These are phyloP conservation scores for Fusarium humuli DNA, from an alignment of 2,329 filamentous ascomycete species.

Conservation along the genomic window DNA sequence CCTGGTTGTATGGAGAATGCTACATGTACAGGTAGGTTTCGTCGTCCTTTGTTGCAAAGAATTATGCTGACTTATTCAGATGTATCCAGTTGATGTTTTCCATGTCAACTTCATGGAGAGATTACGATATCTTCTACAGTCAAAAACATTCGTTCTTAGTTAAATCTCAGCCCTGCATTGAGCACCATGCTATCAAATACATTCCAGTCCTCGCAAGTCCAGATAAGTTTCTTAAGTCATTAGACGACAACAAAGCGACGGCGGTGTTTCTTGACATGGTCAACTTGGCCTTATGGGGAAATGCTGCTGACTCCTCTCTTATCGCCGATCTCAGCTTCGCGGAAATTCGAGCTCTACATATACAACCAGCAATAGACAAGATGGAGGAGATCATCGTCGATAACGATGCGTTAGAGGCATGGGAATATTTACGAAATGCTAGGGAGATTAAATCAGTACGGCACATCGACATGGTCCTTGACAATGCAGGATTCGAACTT, in stretches of 20 bases:
- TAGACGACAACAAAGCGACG: background rate
- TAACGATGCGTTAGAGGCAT: background rate
- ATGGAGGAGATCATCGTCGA: slow-evolving; percentile 4
- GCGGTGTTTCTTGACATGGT: background rate
- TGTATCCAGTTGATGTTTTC: slow-evolving; percentile 10
- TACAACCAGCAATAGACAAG: background rate
- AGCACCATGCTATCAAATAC: background rate
- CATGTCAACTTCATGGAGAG: background rate
- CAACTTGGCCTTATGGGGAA: slow-evolving; percentile 9
- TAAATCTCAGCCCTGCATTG: background rate
- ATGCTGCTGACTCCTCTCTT: slow-evolving; percentile 12
- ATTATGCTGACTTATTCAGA: background rate
- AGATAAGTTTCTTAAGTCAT: background rate
- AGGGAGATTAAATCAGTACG: background rate
- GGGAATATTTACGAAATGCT: background rate
- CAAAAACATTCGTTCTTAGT: slow-evolving; percentile 4
- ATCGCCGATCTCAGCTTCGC: slow-evolving; percentile 2
- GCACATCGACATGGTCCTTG: slow-evolving; percentile 10
- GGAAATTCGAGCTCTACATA: slow-evolving; percentile 7
- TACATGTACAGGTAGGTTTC: slow-evolving; percentile 4
- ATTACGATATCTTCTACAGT: slow-evolving; percentile 2
- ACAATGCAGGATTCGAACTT: slow-evolving; percentile 14
- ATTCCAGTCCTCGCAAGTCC: background rate
- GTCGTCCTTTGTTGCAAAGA: fast-evolving
- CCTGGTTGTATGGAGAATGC: slow-evolving; percentile 20